These are phyloP conservation scores for Rhizopogon rudus DNA, from an alignment of 768 basidiomycete species.

Conservation along the genomic window DNA sequence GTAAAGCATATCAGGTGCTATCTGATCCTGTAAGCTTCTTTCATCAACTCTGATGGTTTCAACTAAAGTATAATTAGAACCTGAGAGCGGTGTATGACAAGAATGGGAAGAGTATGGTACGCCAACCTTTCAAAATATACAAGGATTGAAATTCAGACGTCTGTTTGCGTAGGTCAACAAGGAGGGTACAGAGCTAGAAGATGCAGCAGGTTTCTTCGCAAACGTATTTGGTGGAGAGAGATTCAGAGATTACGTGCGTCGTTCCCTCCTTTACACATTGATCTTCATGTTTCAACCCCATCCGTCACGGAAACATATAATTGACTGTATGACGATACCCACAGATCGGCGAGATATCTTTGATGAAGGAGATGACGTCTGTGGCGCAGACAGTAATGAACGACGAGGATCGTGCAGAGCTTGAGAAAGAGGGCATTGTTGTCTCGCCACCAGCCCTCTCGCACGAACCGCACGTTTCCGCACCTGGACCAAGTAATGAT, in stretches of 20 bases:
- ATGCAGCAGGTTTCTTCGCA: slow-evolving; percentile 92
- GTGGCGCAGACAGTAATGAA: slow-evolving; percentile 85
- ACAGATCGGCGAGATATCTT: slow-evolving; percentile 93
- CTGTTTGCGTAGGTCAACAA: slow-evolving; percentile 52
- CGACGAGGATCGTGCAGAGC: slow-evolving; percentile 88
- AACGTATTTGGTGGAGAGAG: slow-evolving; percentile 95
- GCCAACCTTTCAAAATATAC: slow-evolving; percentile 17
- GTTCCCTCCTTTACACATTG: background rate
- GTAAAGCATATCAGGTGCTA: slow-evolving; percentile 94
- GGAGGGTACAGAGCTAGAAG: slow-evolving; percentile 81
- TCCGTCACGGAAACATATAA: background rate
- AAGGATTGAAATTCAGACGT: slow-evolving; percentile 2
- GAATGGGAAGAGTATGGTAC: slow-evolving; percentile 85
- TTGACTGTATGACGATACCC: background rate
- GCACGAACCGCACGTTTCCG: slow-evolving; percentile 7
- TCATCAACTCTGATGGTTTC: slow-evolving; percentile 2
- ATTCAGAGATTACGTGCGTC: slow-evolving; percentile 81
- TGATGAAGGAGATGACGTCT: slow-evolving; percentile 91
- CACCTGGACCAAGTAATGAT: slow-evolving; percentile 13
- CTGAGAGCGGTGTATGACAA: slow-evolving; percentile 89
- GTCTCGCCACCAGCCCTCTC: slow-evolving; percentile 15
- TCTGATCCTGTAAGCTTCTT: slow-evolving; percentile 64
- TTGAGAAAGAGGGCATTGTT: slow-evolving; percentile 63
- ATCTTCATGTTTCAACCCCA: background rate
- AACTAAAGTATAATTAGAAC: slow-evolving; percentile 42